Evolutionary conservation across 345 rosid species (phyloP), one percentile per base, ranked within the genome.

Genomic region (Boechera retrofracta): DNA sequence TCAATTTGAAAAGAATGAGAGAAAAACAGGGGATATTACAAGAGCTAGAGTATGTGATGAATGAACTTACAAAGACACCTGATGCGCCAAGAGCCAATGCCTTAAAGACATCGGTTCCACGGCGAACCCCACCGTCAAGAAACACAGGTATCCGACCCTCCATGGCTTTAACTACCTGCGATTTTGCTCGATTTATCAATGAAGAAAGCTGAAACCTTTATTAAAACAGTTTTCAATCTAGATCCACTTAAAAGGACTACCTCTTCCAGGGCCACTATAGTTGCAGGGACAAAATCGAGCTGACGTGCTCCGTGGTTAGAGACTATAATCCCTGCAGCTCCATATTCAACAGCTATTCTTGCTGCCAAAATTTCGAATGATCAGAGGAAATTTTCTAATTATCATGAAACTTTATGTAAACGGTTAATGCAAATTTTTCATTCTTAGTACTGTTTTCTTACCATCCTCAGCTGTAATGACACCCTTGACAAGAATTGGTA

Each of bases 21-120:
- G 5, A 64, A 12, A 12, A 61, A 36, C 39, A 26, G 69, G 4
- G 77, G 44, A 39, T 49, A 18, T 16, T 4, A 58, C 67, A 67
- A 28, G 49, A 66, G 41, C 48, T 42, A 74, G 26, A 16, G n/a
- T 57, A 12, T 48, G n/a, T 47, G 67, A 59, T 75, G 47, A 47
- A 72, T 28, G 71, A 39, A 80, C 99, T 83, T 83, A 92, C 98
- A 83, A 95, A 95, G 76, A 92, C 81, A 79, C 97, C 99, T 13
- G 97, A 86, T 55, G 99, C 98, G 47, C 99, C 99, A 10, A 95
- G 83, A 72, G 99, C 99, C 79, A 95, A 80, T 29, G 99, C 98
- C 86, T 95, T 95, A 81, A 95, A 95, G 59, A 95, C 98, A 83
- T 95, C 98, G 0, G 99, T 95, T 80, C 99, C 99, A 64, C 97